phyloP scores from a whole-genome alignment of 2,329 filamentous ascomycete species.

The Stemphylium vesicarium region DNA sequence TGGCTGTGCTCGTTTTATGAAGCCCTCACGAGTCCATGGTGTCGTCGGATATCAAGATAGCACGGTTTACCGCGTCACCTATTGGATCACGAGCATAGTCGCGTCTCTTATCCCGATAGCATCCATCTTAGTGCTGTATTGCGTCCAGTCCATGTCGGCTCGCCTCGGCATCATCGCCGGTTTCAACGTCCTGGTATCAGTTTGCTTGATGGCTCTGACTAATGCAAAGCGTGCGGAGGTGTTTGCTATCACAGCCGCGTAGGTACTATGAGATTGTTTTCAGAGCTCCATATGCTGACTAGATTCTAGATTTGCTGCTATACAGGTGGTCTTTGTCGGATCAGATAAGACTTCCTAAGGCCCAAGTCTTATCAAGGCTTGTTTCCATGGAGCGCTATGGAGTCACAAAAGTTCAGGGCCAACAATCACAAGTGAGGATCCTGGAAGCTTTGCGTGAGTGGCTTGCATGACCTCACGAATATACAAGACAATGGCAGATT shows the following conservation, averaged over 20 bases:
- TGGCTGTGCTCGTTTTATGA: neutral
- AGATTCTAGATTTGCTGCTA: neutral
- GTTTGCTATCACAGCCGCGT: constrained; percentile 7
- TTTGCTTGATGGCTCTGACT: neutral
- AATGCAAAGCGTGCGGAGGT: neutral
- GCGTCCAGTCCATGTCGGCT: neutral
- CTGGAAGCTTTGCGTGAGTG: no score
- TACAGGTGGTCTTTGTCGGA: constrained; percentile 4
- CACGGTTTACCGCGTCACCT: neutral
- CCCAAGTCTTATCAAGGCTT: no score
- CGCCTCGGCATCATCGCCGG: neutral
- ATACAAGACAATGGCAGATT: no score
- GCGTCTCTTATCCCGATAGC: constrained; percentile 4
- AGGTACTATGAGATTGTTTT: neutral
- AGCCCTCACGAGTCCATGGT: neutral
- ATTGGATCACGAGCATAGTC: neutral
- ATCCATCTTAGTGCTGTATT: neutral
- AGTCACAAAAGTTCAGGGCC: no score
- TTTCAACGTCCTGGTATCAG: neutral
- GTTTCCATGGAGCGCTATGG: no score
- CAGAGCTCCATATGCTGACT: neutral
- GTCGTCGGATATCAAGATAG: neutral
- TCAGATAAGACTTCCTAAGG: no score
- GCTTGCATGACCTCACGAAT: no score
- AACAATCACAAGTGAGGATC: no score